Evolutionary conservation across 2,329 filamentous ascomycete species (phyloP).

Genomic region (Diaporthe ampelina): DNA sequence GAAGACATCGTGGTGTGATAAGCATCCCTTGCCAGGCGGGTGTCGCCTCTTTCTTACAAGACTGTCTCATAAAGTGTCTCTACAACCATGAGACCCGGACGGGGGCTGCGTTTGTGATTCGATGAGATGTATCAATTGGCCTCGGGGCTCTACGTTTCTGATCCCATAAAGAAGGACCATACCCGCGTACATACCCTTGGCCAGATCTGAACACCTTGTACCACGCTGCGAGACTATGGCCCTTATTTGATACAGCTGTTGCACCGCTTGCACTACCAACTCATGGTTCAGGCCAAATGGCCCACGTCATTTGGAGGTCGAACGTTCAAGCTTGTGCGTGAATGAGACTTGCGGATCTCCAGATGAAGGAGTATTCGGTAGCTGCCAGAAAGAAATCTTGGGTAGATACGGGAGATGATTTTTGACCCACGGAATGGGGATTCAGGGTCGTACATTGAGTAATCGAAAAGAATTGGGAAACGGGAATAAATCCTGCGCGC

Average conservation of each 20-base stretch:
- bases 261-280: not conserved
- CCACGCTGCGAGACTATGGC: not conserved
- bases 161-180: not conserved
- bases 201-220: not conserved
- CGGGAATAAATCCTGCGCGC: not conserved
- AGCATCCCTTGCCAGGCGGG: not conserved
- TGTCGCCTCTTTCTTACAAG: constrained; percentile 3
- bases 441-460: no score
- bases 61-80: constrained; percentile 19
- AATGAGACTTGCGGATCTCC: not conserved
- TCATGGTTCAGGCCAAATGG: not conserved
- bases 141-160: not conserved
- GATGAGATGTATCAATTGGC: not conserved
- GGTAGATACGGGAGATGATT: not conserved
- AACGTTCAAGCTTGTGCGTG: not conserved
- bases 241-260: no score
- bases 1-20: not conserved
- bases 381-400: not conserved
- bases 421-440: not conserved
- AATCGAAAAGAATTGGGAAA: not conserved
- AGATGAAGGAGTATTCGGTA: not conserved
- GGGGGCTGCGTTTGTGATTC: not conserved
- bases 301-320: not conserved
- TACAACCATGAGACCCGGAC: not conserved
- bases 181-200: not conserved